phyloP scores from a whole-genome alignment of 306 rosid species.

The Abrus pulchellus region DNA sequence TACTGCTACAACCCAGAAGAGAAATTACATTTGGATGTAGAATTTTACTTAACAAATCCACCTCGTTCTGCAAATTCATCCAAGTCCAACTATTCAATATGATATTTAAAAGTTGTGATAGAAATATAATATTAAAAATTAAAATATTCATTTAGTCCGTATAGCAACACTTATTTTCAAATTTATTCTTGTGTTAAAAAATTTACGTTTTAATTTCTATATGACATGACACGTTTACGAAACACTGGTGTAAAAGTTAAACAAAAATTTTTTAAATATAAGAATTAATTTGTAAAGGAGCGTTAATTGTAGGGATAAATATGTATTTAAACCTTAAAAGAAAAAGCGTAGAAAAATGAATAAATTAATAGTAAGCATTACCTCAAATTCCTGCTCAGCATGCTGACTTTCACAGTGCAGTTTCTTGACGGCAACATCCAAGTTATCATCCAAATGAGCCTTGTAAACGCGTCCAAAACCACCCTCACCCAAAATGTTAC shows the following conservation, averaged over 20 bases:
- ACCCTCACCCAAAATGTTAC: conserved; percentile 87
- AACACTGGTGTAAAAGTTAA: too few species aligned
- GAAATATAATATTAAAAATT: too few species aligned
- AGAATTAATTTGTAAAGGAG: too few species aligned
- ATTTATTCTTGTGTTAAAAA: too few species aligned
- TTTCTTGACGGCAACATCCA: conserved; percentile 85
- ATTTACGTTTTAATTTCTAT: too few species aligned
- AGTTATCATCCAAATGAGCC: conserved; percentile 75
- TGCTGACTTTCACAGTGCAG: conserved; percentile 68
- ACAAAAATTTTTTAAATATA: too few species aligned
- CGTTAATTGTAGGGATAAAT: too few species aligned
- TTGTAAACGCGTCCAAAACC: conserved; percentile 97
- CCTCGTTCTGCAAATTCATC: conserved; percentile 87
- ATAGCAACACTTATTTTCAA: too few species aligned
- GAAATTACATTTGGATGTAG: conserved; percentile 88
- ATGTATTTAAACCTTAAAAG: too few species aligned
- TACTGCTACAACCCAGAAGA: conserved; percentile 77
- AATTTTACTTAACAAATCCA: conserved; percentile 79
- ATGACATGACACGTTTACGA: too few species aligned
- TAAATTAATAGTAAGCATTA: conserved; percentile 37
- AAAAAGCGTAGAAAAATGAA: neutral
- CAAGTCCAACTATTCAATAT: conserved; percentile 37
- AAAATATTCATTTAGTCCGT: too few species aligned
- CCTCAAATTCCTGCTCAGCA: conserved; percentile 89
- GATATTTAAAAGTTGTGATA: neutral